A percentile compares a stretch with the other conserved stretches of the same genome.
phyloP scores from a whole-genome alignment of 1,284 basidiomycete genomes.

The Ceratobasidium sp. region DNA sequence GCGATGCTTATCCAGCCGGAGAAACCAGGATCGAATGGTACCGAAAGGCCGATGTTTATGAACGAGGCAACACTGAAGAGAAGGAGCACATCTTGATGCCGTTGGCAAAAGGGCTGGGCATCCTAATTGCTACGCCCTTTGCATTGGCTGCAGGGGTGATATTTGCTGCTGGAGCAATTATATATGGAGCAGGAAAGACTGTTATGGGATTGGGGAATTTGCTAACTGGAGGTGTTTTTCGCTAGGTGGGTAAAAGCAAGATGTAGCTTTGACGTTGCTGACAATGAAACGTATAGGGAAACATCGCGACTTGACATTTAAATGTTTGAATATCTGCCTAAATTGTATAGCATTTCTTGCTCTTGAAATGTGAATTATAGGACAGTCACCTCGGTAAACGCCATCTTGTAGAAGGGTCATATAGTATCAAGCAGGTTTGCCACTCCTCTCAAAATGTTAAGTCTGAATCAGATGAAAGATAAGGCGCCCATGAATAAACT shows the following conservation, averaged over 20 bases:
- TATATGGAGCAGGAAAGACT: constrained; percentile 8
- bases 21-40: background rate
- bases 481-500: too few species aligned
- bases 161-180: constrained; percentile 11
- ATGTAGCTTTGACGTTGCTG: background rate
- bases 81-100: constrained; percentile 17
- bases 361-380: too few species aligned
- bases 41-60: background rate
- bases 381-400: too few species aligned
- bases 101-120: constrained; percentile 15
- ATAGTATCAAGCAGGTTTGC: too few species aligned
- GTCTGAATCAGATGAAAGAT: too few species aligned
- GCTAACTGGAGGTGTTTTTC: background rate
- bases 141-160: constrained; percentile 13
- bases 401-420: too few species aligned
- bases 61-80: background rate
- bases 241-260: background rate
- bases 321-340: too few species aligned
- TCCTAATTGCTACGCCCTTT: constrained; percentile 19
- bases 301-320: too few species aligned
- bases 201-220: background rate
- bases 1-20: background rate
- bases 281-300: background rate
- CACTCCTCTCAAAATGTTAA: too few species aligned
- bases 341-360: too few species aligned